phyloP scores from a whole-genome alignment of 345 rosid genomes.

The Hypericum androsaemum region DNA sequence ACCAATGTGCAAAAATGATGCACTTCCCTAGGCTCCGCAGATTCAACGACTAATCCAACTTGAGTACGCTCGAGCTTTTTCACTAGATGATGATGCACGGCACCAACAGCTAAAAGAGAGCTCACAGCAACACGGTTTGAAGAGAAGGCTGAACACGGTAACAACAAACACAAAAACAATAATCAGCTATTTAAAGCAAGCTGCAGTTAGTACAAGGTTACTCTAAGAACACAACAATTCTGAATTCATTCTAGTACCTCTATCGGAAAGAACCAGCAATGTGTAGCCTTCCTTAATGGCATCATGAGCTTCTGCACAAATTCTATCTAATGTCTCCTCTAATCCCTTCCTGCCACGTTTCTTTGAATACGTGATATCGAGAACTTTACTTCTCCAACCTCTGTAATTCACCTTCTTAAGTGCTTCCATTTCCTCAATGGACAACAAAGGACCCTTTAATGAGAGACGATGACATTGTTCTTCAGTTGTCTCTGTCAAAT shows the following conservation, averaged over 20 bases:
- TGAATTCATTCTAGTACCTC: conserved; percentile 50
- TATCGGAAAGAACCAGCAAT: conserved; percentile 80
- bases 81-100: conserved; percentile 94
- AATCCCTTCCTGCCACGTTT: conserved; percentile 75
- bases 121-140: conserved; percentile 77
- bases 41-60: conserved; percentile 84
- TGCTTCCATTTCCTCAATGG: conserved; percentile 74
- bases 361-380: conserved; percentile 84
- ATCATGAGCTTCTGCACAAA: conserved; percentile 74
- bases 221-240: neutral
- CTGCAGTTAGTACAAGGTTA: neutral
- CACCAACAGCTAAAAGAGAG: conserved; percentile 97
- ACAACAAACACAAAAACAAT: neutral
- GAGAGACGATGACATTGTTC: conserved; percentile 97
- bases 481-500: conserved; percentile 93
- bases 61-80: conserved; percentile 81
- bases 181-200: neutral
- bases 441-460: conserved; percentile 72
- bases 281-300: conserved; percentile 86
- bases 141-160: conserved; percentile 54
- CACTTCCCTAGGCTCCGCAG: conserved; percentile 98
- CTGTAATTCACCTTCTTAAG: conserved; percentile 80
- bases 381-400: conserved; percentile 84
- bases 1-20: conserved; percentile 97
- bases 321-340: conserved; percentile 79